These are phyloP conservation scores for Canavalia ensiformis DNA, from an alignment of 306 rosid genomes.

Conservation along the genomic window DNA sequence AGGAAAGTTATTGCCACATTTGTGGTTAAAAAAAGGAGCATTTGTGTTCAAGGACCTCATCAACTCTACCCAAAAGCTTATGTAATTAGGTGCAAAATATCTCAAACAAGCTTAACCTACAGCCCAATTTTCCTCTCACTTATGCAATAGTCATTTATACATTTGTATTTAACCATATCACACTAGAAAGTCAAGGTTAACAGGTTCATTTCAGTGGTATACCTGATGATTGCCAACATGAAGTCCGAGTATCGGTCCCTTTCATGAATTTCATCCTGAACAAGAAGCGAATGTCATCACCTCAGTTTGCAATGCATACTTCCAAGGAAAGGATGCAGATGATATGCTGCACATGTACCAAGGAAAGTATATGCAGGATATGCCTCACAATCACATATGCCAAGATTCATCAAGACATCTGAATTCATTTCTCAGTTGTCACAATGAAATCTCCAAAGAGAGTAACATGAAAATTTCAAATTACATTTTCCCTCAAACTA, in stretches of 20 bases:
- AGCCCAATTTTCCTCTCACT: conserved; percentile 33
- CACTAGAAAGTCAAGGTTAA: conserved; percentile 35
- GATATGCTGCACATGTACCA: conserved; percentile 30
- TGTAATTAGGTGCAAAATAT: conserved; percentile 34
- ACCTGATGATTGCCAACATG: conserved; percentile 92
- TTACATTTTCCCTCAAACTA: conserved; percentile 1
- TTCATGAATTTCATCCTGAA: conserved; percentile 99
- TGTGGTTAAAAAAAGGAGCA: not conserved
- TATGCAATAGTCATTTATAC: conserved; percentile 24
- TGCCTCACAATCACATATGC: not conserved
- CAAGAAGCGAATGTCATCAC: conserved; percentile 46
- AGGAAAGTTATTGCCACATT: conserved; percentile 3
- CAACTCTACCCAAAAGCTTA: conserved; percentile 30
- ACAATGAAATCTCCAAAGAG: not conserved
- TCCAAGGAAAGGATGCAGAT: conserved; percentile 36
- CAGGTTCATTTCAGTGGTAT: conserved; percentile 11
- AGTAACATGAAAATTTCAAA: conserved; percentile 17
- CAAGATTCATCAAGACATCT: conserved; percentile 22
- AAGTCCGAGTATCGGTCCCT: conserved; percentile 93
- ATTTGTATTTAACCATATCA: conserved; percentile 35
- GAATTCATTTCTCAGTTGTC: conserved; percentile 25
- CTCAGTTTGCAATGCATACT: conserved; percentile 29
- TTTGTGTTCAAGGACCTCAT: conserved; percentile 13
- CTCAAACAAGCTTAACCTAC: conserved; percentile 24
- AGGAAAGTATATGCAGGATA: conserved; percentile 31